Evolutionary conservation across 2,329 filamentous ascomycete species (phyloP).

Genomic region (Colletotrichum graminicola): DNA sequence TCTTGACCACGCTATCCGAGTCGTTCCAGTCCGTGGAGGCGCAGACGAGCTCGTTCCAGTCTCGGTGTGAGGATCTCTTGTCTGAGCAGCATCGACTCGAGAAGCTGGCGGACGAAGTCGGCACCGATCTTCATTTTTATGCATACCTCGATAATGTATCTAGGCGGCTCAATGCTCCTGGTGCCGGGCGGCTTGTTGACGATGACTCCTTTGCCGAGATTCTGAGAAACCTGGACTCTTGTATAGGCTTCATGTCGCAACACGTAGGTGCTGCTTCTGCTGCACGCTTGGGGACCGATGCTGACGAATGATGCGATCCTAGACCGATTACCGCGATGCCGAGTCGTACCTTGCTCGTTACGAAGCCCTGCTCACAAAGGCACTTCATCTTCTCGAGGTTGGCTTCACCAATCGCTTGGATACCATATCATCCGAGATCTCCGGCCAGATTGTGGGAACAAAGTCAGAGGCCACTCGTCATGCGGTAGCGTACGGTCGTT

Average conservation of each 20-base stretch:
- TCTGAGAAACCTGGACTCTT: conserved; percentile 87
- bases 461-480: conserved; percentile 71
- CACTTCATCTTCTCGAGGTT: conserved; percentile 71
- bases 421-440: conserved; percentile 66
- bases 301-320: conserved; percentile 3
- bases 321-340: conserved; percentile 88
- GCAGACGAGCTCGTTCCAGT: conserved; percentile 93
- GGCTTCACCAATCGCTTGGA: conserved; percentile 66
- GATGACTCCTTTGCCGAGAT: conserved; percentile 89
- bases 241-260: conserved; percentile 90
- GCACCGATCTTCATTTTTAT: conserved; percentile 94
- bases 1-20: conserved; percentile 83
- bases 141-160: conserved; percentile 93
- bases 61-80: conserved; percentile 90
- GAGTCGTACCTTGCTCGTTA: conserved; percentile 91
- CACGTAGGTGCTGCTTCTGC: conserved; percentile 70
- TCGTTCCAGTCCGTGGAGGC: conserved; percentile 90
- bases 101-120: conserved; percentile 84
- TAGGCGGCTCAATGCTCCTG: conserved; percentile 89
- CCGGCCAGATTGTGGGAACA: conserved; percentile 65
- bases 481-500: conserved; percentile 71
- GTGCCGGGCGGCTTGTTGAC: conserved; percentile 86
- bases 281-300: accelerated
- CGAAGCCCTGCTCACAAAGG: conserved; percentile 79
- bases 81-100: conserved; percentile 84